Conservation (phyloP, 2,329 filamentous ascomycete genomes). For the Exophiala viscosa region DNA sequence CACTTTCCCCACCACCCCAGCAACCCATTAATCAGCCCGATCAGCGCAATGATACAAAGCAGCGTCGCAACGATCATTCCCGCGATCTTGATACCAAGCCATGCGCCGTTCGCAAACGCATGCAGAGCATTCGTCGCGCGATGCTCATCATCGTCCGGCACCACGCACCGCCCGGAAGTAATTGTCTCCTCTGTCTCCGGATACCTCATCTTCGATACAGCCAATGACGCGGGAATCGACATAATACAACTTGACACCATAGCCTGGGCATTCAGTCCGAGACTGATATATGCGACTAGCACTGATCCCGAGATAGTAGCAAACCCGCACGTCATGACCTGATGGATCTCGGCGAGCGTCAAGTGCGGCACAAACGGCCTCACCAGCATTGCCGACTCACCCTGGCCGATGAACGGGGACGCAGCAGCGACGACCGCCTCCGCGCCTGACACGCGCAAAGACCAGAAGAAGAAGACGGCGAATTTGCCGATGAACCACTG, state of each 20-base stretch:
- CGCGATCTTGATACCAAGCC: slow-evolving; percentile 81
- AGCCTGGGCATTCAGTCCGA: slow-evolving; percentile 79
- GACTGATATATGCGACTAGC: slow-evolving; percentile 76
- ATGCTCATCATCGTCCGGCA: slow-evolving; percentile 74
- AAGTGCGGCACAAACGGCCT: slow-evolving; percentile 80
- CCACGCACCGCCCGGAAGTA: slow-evolving; percentile 74
- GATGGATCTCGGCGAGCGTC: slow-evolving; percentile 83
- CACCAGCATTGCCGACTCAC: slow-evolving; percentile 90
- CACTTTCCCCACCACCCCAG: slow-evolving; percentile 81
- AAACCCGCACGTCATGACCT: slow-evolving; percentile 89
- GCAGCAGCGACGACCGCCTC: slow-evolving; percentile 92
- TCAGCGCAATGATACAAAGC: slow-evolving; percentile 76
- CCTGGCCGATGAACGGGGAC: slow-evolving; percentile 90
- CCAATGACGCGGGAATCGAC: slow-evolving; percentile 88
- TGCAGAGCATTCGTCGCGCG: slow-evolving; percentile 76
- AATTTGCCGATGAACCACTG: slow-evolving; percentile 91
- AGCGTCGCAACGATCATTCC: slow-evolving; percentile 76
- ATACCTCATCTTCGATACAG: slow-evolving; percentile 83
- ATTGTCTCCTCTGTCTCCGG: slow-evolving; percentile 84
- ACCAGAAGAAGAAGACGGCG: slow-evolving; percentile 88
- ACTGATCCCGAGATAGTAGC: slow-evolving; percentile 89
- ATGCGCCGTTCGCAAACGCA: slow-evolving; percentile 78
- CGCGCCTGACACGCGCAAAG: slow-evolving; percentile 78
- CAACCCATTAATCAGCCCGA: slow-evolving; percentile 70
- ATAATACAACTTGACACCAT: slow-evolving; percentile 91